Base-by-base conservation (phyloP, 225 moss, liverwort and hornwort genomes). In the Marchantia paleacea region DNA sequence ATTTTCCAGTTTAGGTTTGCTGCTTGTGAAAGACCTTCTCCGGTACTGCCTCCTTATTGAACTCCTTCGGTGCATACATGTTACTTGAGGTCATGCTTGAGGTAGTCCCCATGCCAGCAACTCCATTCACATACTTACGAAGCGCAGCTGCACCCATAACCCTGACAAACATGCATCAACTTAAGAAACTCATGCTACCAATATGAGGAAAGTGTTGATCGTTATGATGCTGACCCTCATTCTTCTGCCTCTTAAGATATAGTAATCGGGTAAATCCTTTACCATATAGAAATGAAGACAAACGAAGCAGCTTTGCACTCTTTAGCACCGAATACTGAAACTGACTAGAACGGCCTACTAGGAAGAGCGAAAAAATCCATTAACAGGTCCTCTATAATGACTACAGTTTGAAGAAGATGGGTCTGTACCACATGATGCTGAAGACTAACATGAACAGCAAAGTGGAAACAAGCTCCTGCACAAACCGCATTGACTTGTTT, bases 141-240 rank as follows among this genome's bases (percentile, higher is more conserved):
- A 99, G 91, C 76, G 99, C 99, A 85, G 99, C 99, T 88, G 99
- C 99, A 76, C 99, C 99, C 92, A 99, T 94, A 85, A 99, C 93
- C 97, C 97, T 97, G 94, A 87, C 85, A 87, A 80, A 65, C 55
- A 78, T 26, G 81, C 82, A 83, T 84, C 77, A 82, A 77, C 77
- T 79, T 80, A n/a, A 79, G 82, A 81, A 78, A 57, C 31, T 64
- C 18, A 61, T 51, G 25, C 22, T 20, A 58, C n/a, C 26, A 69
- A 3, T 24, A 30, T 29, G 10, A 4, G 47, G 69, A 49, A 53
- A 0, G 51, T 26, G 54, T 50, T 16, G 22, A 13, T 50, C 2
- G 8, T 10, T 18, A 7, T 20, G 8, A 18, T 18, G 49, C 49
- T 24, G 3, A 52, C 22, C 13, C 76, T 77, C 63, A 48, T 49